These are phyloP conservation scores for Penicillium sp. DNA, from an alignment of 2,329 filamentous ascomycete genomes.

Conservation along the genomic window DNA sequence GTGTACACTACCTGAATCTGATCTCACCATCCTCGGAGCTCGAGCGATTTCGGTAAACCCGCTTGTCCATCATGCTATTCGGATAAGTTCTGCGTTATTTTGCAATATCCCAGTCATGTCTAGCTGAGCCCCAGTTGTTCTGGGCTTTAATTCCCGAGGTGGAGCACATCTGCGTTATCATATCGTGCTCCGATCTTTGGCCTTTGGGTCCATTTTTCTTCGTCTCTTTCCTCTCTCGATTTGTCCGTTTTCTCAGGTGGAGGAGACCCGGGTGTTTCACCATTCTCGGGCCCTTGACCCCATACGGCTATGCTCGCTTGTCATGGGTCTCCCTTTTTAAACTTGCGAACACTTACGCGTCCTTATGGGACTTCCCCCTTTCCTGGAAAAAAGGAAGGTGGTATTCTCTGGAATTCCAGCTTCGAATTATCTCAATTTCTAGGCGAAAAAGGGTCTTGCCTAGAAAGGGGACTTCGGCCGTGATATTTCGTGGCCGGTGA, in stretches of 20 bases:
- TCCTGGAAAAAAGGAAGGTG: background rate
- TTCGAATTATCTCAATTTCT: background rate
- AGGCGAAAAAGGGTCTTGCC: background rate
- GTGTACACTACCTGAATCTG: background rate
- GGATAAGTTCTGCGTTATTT: background rate
- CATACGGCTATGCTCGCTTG: slow-evolving; percentile 17
- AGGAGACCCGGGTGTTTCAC: slow-evolving; percentile 26
- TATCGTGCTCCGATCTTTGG: background rate
- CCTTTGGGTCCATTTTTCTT: background rate
- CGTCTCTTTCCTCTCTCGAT: background rate
- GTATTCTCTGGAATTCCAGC: background rate
- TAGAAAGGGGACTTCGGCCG: background rate
- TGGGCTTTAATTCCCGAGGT: background rate
- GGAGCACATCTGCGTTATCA: background rate
- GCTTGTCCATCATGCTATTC: too few relatives aligned
- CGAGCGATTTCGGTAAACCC: slow-evolving; percentile 1
- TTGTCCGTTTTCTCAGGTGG: slow-evolving; percentile 7
- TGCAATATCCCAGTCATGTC: background rate
- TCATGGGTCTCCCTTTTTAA: slow-evolving; percentile 15
- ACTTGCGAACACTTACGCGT: slow-evolving; percentile 30
- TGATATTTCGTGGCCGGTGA: background rate
- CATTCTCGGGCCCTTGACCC: slow-evolving; percentile 29
- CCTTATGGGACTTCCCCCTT: slow-evolving; percentile 4
- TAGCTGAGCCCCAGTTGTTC: background rate
- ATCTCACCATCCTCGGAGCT: slow-evolving; percentile 6